These are phyloP conservation scores for Ascochyta clinopodiicola DNA, from an alignment of 2,329 filamentous ascomycete genomes.

Conservation along the genomic window DNA sequence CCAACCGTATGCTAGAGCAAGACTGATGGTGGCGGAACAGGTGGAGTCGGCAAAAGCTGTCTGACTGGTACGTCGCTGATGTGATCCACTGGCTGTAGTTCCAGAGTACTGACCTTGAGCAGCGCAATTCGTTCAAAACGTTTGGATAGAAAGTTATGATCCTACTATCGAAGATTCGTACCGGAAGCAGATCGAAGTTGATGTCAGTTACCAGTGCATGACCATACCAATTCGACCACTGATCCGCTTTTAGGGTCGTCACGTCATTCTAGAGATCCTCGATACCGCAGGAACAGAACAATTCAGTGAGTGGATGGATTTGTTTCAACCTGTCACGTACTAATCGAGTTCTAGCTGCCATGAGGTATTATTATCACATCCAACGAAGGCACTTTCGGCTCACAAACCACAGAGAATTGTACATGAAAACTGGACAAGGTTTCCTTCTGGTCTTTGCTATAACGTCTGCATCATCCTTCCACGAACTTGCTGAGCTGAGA, in stretches of 20 bases:
- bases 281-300: conserved; percentile 93
- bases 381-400: conserved; percentile 17
- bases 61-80: conserved; percentile 71
- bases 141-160: conserved; percentile 83
- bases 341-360: conserved; percentile 38
- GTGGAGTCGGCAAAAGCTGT: conserved; percentile 92
- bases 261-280: conserved; percentile 89
- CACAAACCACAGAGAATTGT: conserved; percentile 37
- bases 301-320: conserved; percentile 70
- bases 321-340: conserved; percentile 1
- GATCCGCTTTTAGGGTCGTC: conserved; percentile 68
- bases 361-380: conserved; percentile 39
- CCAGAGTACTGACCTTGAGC: conserved; percentile 22
- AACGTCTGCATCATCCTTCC: conserved; percentile 81
- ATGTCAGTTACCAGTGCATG: conserved; percentile 66
- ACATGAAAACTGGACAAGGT: conserved; percentile 93
- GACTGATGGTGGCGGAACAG: conserved; percentile 55
- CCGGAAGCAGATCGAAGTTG: conserved; percentile 71
- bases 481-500: conserved; percentile 79
- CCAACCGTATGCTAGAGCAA: conserved; percentile 21
- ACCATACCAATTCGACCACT: conserved; percentile 9
- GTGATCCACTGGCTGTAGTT: not conserved
- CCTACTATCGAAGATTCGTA: conserved; percentile 69
- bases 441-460: conserved; percentile 94
- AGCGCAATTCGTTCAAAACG: conserved; percentile 91